Evolutionary conservation across 768 basidiomycete species (phyloP).

Genomic region (Hericium rajendrae): DNA sequence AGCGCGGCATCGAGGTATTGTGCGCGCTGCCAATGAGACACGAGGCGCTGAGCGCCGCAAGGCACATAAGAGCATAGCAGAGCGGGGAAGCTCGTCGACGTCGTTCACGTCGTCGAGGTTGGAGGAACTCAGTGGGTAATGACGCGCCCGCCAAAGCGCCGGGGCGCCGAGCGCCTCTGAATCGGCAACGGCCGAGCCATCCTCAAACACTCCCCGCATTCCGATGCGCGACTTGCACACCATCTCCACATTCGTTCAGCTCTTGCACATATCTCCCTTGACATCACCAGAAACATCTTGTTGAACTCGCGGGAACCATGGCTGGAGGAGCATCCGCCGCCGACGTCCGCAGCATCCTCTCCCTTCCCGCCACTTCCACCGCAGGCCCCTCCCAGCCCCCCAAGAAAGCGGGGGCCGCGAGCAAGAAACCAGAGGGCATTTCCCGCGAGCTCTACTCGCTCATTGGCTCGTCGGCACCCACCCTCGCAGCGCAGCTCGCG

Average conservation of each 20-base stretch:
- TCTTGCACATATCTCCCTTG: background rate
- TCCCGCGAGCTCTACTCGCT: slow-evolving; percentile 88
- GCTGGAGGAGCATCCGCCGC: slow-evolving; percentile 50
- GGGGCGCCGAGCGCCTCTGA: background rate
- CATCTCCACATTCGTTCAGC: background rate
- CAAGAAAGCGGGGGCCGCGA: slow-evolving; percentile 29
- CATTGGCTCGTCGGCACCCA: slow-evolving; percentile 89
- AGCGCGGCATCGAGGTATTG: slow-evolving; percentile 1
- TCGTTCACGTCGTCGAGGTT: background rate
- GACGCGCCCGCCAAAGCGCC: background rate
- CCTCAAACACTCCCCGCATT: background rate
- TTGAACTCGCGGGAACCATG: slow-evolving; percentile 26
- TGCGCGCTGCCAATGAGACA: background rate
- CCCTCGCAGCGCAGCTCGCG: slow-evolving; percentile 67
- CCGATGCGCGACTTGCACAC: background rate
- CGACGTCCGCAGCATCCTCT: slow-evolving; percentile 80
- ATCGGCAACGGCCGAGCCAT: no score
- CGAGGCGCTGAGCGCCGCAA: background rate
- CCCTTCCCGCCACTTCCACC: slow-evolving; percentile 36
- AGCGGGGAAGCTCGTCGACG: background rate
- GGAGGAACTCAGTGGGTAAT: background rate
- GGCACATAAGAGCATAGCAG: background rate
- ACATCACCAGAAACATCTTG: background rate
- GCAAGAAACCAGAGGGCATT: slow-evolving; percentile 80
- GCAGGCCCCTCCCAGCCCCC: slow-evolving; percentile 33